phyloP scores from a whole-genome alignment of 192 early-diverging fungal species.

The Coemansia sp. region DNA sequence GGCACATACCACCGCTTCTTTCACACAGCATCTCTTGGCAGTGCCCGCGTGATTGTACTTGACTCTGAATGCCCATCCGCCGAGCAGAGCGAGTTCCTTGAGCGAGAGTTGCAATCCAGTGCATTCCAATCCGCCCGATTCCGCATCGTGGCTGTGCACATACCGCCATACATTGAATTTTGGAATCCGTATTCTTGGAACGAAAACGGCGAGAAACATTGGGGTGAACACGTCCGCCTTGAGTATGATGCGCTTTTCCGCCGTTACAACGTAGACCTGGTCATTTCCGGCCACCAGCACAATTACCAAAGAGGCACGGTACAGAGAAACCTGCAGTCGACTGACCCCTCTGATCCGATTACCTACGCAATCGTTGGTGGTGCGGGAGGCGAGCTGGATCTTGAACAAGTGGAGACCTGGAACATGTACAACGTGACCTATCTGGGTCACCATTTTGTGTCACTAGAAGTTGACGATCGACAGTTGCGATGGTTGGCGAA shows the following conservation, averaged over 20 bases:
- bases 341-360: constrained; percentile 34
- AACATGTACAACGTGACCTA: constrained; percentile 59
- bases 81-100: constrained; percentile 64
- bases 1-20: constrained; percentile 42
- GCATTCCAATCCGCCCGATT: constrained; percentile 59
- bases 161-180: constrained; percentile 75
- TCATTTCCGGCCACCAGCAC: constrained; percentile 78
- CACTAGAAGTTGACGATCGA: constrained; percentile 30
- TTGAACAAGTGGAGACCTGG: constrained; percentile 62
- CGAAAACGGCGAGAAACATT: constrained; percentile 64
- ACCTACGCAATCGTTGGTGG: constrained; percentile 74
- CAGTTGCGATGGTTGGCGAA: constrained; percentile 31
- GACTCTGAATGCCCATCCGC: constrained; percentile 65
- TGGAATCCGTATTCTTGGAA: constrained; percentile 73
- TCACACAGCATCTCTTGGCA: constrained; percentile 53
- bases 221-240: constrained; percentile 67
- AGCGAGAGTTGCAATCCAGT: constrained; percentile 57
- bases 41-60: constrained; percentile 65
- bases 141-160: constrained; percentile 67
- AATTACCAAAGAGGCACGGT: constrained; percentile 68
- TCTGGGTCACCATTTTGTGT: constrained; percentile 56
- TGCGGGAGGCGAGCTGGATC: constrained; percentile 67
- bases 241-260: constrained; percentile 69
- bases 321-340: constrained; percentile 5
- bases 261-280: constrained; percentile 65